Conservation (phyloP, 1,284 basidiomycete genomes). For the Agaricales sp. region DNA sequence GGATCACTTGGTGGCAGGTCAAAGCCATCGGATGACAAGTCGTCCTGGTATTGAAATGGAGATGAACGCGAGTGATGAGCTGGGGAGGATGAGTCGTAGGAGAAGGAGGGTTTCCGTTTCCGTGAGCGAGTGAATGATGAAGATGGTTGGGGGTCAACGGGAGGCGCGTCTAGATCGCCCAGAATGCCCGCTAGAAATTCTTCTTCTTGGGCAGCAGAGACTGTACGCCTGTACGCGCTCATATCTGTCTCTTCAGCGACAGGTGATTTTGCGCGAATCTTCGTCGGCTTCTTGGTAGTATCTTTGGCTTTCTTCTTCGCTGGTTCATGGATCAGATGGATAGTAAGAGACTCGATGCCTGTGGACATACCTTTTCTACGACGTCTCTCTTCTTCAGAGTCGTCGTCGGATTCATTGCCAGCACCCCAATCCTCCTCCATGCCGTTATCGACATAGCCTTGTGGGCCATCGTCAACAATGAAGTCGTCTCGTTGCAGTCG, state of each 20-base stretch:
- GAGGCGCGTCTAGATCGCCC: conserved; percentile 45
- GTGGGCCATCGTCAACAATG: conserved; percentile 88
- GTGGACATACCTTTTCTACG: conserved; percentile 31
- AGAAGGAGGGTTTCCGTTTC: conserved; percentile 65
- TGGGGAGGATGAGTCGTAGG: conserved; percentile 24
- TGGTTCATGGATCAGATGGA: conserved; percentile 14
- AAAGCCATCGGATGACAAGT: conserved; percentile 48
- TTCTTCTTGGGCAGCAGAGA: conserved; percentile 68
- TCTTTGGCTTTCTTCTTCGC: conserved; percentile 36
- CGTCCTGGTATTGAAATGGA: conserved; percentile 20
- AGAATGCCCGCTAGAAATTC: conserved; percentile 82
- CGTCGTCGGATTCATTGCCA: conserved; percentile 27
- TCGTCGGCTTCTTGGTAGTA: conserved; percentile 28
- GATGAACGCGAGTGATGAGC: conserved; percentile 22
- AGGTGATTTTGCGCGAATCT: conserved; percentile 36
- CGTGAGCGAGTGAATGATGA: conserved; percentile 29
- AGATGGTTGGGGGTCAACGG: conserved; percentile 22
- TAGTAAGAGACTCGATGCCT: not conserved
- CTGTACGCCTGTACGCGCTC: conserved; percentile 65
- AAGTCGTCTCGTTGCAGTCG: conserved; percentile 92
- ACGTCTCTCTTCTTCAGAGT: conserved; percentile 23
- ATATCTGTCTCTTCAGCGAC: conserved; percentile 48
- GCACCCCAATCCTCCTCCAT: conserved; percentile 78
- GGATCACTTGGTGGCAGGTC: conserved; percentile 38
- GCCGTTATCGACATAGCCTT: conserved; percentile 93